Evolutionary conservation across 768 basidiomycete species (phyloP).

Genomic region (Cytidiella melzeri): DNA sequence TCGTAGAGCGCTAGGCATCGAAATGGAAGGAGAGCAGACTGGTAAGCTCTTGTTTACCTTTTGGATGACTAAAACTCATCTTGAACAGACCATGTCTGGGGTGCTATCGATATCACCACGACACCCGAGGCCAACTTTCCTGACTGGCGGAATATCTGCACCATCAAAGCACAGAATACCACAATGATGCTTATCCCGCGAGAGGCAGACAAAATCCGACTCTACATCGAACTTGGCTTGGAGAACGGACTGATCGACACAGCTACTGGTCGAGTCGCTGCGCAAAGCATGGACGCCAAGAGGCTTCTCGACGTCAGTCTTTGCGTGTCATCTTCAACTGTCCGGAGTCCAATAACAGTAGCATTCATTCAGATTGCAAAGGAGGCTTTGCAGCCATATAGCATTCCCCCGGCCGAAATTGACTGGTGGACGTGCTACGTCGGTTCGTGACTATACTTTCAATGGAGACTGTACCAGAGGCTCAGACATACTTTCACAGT

Average conservation of each 20-base stretch:
- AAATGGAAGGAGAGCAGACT: constrained; percentile 33
- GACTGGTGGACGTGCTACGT: constrained; percentile 75
- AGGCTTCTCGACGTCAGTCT: constrained; percentile 39
- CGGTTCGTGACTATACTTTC: constrained; percentile 28
- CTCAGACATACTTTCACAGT: constrained; percentile 27
- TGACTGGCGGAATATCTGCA: constrained; percentile 59
- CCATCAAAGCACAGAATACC: constrained; percentile 63
- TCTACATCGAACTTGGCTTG: constrained; percentile 57
- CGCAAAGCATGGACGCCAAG: constrained; percentile 41
- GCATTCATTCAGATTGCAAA: too few species aligned
- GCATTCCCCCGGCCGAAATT: constrained; percentile 40
- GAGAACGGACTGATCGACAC: constrained; percentile 40
- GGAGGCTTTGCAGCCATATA: constrained; percentile 52
- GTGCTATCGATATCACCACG: constrained; percentile 46
- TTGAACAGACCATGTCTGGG: constrained; percentile 31
- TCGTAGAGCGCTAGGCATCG: constrained; percentile 28
- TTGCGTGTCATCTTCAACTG: too few species aligned
- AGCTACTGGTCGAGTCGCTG: constrained; percentile 47
- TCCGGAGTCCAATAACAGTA: too few species aligned
- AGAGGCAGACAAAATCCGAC: constrained; percentile 57
- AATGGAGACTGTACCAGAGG: background rate
- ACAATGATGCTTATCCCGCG: constrained; percentile 74
- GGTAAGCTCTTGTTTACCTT: constrained; percentile 15
- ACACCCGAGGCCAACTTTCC: constrained; percentile 61
- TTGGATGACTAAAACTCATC: background rate